phyloP scores from a whole-genome alignment of 2,329 filamentous ascomycete genomes.

The Biscogniauxia marginata region DNA sequence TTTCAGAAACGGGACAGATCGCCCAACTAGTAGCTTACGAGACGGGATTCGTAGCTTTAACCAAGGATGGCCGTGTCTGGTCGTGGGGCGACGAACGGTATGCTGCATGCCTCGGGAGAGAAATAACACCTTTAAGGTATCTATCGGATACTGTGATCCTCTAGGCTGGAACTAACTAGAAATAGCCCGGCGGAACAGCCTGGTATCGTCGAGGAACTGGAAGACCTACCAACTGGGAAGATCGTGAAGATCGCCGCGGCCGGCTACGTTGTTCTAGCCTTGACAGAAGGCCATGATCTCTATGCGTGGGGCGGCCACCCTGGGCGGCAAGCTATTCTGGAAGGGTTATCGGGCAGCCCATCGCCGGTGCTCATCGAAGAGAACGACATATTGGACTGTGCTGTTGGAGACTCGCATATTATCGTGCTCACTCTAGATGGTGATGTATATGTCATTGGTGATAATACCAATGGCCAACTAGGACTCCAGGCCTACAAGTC shows the following conservation, averaged over 20 bases:
- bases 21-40: conserved; percentile 47
- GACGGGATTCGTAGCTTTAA: conserved; percentile 48
- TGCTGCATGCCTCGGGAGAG: conserved; percentile 54
- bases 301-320: conserved; percentile 61
- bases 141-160: not conserved
- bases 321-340: conserved; percentile 33
- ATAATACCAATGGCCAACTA: conserved; percentile 59
- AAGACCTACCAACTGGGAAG: conserved; percentile 48
- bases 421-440: conserved; percentile 51
- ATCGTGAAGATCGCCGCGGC: conserved; percentile 55
- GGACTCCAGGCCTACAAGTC: conserved; percentile 39
- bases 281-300: conserved; percentile 56
- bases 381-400: conserved; percentile 55
- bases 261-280: conserved; percentile 56
- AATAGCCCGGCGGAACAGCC: conserved; percentile 47
- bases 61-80: conserved; percentile 44
- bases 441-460: conserved; percentile 54
- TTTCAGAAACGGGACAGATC: conserved; percentile 28
- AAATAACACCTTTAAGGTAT: conserved; percentile 39
- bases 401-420: conserved; percentile 58
- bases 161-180: conserved; percentile 8
- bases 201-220: conserved; percentile 46
- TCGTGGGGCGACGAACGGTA: conserved; percentile 61
- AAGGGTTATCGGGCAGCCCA: conserved; percentile 34
- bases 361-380: conserved; percentile 46